Conservation (phyloP, 1,284 basidiomycete species). For the Pyrrhoderma noxium region DNA sequence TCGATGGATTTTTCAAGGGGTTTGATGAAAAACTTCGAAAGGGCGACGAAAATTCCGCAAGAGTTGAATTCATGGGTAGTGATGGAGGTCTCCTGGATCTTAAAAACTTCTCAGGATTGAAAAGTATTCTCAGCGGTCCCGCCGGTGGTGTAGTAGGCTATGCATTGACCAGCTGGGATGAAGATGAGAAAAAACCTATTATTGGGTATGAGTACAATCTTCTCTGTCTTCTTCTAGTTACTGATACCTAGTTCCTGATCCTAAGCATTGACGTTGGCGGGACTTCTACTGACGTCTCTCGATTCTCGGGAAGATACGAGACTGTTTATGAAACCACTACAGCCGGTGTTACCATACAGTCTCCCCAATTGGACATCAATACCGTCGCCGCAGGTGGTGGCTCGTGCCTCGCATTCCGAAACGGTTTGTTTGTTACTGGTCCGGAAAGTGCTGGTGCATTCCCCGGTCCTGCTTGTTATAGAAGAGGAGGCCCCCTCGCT, state of each 20-base stretch:
- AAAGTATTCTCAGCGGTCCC: constrained; percentile 82
- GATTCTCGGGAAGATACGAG: constrained; percentile 82
- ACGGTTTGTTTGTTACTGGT: constrained; percentile 78
- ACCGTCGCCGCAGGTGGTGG: constrained; percentile 87
- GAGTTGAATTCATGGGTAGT: constrained; percentile 81
- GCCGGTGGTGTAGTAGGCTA: constrained; percentile 88
- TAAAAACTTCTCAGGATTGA: constrained; percentile 82
- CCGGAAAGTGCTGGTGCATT: constrained; percentile 81
- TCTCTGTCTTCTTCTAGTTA: not conserved
- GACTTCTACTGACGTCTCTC: constrained; percentile 86
- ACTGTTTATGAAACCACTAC: constrained; percentile 88
- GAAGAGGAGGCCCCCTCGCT: constrained; percentile 79
- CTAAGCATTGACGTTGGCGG: constrained; percentile 74
- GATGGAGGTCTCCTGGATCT: constrained; percentile 85
- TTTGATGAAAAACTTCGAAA: constrained; percentile 69
- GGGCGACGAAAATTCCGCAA: constrained; percentile 27
- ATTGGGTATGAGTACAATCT: constrained; percentile 50
- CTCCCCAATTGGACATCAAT: constrained; percentile 84
- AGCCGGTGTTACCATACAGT: constrained; percentile 84
- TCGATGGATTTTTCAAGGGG: constrained; percentile 89
- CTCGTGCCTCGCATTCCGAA: constrained; percentile 73
- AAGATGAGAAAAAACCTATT: constrained; percentile 53
- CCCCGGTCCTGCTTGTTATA: constrained; percentile 78
- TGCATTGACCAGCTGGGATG: constrained; percentile 79
- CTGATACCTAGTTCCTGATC: not conserved